Base-by-base conservation (phyloP, 306 rosid genomes). In the Geum urbanum region DNA sequence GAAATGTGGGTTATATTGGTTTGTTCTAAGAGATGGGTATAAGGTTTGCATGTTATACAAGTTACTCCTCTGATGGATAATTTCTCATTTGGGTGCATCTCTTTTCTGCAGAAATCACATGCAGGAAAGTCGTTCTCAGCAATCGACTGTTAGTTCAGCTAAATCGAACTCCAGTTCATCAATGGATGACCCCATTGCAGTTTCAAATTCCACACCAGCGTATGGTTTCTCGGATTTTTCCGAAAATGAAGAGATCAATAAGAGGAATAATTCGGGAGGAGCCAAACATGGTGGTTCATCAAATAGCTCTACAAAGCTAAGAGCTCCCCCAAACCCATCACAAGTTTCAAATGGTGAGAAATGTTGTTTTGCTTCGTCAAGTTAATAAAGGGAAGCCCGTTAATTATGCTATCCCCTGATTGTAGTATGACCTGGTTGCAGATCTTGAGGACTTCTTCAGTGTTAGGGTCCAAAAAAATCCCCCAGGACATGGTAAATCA, bases 381-480 rank as follows among this genome's bases (percentile, higher is more conserved):
- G 75, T 66, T 82, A 16, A 58, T 75, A 79, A 3, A 32, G 3
- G 49, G 48, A 43, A 47, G 7, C 20, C 18, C 14, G 10, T 40
- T 48, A 48, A 57, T 57, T 22, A 20, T 27, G 11, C 43, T 22
- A 32, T 60, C 43, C 47, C 66, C 66, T 74, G 20, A 71, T 45
- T 74, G 67, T 60, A 67, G 47, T 41, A 74, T 41, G 63, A 66
- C 70, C 71, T 44, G 53, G 66, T 39, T 80, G 77, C 88, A 90
- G 96, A 90, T 73, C 91, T 94, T 66, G 98, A 86, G 85, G 70
- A 84, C 62, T 94, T 94, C 82, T 90, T 88, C 71, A 86, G 72
- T 85, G 90, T 86, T 35, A 73, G 43, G 57, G 74, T 76, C 77
- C 84, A 19, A 66, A 82, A 69, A 56, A 86, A 78, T 74, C 84